These are phyloP conservation scores for Geotrichum ghanense DNA, from an alignment of 805 yeast species.

Conservation along the genomic window DNA sequence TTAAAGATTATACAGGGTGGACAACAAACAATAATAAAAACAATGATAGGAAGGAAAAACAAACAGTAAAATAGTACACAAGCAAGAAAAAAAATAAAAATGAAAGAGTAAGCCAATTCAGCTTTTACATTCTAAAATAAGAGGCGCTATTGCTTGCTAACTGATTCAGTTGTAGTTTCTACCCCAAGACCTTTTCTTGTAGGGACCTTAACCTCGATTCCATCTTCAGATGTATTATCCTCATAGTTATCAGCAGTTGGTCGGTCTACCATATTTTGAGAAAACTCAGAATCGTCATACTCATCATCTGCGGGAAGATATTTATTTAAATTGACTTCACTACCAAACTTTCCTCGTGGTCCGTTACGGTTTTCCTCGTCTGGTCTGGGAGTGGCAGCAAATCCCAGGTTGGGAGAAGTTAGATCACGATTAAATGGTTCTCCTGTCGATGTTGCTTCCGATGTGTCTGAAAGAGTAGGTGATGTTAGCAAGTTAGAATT, in stretches of 20 bases:
- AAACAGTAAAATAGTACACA: no score
- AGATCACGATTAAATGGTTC: slow-evolving; percentile 12
- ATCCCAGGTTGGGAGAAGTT: neutral
- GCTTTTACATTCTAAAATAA: no score
- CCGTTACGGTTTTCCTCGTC: neutral
- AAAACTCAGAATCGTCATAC: neutral
- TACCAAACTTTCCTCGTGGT: neutral
- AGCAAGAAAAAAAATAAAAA: no score
- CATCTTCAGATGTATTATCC: neutral
- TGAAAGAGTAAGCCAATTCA: no score
- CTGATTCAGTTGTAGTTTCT: no score
- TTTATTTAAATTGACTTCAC: neutral
- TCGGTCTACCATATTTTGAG: neutral
- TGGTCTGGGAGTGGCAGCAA: neutral
- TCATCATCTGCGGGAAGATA: neutral
- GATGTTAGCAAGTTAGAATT: slow-evolving; percentile 4
- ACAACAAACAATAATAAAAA: no score
- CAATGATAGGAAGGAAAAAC: no score
- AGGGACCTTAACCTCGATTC: neutral
- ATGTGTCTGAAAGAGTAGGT: slow-evolving; percentile 16
- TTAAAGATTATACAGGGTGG: no score
- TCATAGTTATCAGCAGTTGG: neutral
- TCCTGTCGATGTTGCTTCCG: slow-evolving; percentile 19
- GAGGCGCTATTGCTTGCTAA: no score
- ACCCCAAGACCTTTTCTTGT: neutral